These are phyloP conservation scores for Magnaporthales sp. DNA, from an alignment of 2,329 filamentous ascomycete genomes.

Conservation along the genomic window DNA sequence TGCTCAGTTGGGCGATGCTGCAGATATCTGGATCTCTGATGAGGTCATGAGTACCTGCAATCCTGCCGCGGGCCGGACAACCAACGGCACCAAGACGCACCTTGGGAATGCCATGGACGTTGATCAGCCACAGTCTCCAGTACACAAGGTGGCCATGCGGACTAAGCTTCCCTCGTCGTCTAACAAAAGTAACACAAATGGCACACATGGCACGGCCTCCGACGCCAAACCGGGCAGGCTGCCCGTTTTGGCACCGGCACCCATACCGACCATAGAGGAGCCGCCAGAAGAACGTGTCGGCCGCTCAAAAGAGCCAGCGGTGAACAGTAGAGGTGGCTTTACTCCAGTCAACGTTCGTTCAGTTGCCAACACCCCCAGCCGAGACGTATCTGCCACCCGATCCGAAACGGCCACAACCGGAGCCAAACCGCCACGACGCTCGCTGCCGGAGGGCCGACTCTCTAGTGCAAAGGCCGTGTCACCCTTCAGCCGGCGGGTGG, in stretches of 20 bases:
- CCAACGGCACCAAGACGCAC: neutral
- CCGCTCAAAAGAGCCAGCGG: constrained; percentile 1
- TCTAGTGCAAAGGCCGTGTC: neutral
- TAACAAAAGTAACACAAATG: neutral
- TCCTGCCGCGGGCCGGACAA: neutral
- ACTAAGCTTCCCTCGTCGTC: neutral
- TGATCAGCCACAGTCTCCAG: neutral
- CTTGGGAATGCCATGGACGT: neutral
- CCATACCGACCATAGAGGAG: neutral
- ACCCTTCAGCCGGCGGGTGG: neutral
- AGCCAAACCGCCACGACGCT: constrained; percentile 1
- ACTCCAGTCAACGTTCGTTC: constrained; percentile 14
- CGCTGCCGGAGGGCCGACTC: constrained; percentile 1
- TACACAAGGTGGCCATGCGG: neutral
- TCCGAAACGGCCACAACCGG: neutral
- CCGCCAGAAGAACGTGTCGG: neutral
- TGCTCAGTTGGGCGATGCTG: neutral
- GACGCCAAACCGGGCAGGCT: neutral
- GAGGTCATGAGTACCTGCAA: neutral
- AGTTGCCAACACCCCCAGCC: neutral
- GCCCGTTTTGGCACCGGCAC: neutral
- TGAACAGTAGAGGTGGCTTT: constrained; percentile 11
- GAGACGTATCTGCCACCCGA: neutral
- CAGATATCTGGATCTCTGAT: neutral
- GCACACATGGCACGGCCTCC: neutral